Evolutionary conservation across 371 early-diverging fungal genomes (phyloP).

Genomic region (Mucor circinelloides): DNA sequence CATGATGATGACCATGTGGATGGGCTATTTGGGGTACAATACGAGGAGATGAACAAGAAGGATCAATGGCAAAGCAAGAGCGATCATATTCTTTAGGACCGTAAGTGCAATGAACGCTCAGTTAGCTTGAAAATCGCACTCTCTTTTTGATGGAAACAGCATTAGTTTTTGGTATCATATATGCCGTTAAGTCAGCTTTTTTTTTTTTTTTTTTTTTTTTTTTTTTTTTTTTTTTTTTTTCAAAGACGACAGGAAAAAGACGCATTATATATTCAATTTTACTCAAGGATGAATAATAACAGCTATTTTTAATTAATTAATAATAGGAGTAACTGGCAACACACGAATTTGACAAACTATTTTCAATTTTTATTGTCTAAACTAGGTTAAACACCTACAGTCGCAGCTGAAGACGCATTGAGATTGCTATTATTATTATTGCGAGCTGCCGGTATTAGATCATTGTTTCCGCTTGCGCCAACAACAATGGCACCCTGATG

Average conservation of each 20-base stretch:
- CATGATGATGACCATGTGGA: neutral
- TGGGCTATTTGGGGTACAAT: neutral
- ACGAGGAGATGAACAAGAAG: neutral
- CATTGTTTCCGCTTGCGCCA: neutral
- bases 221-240: too few species aligned
- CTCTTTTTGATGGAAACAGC: conserved; percentile 5
- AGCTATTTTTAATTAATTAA: too few species aligned
- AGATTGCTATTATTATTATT: neutral
- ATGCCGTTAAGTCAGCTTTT: too few species aligned
- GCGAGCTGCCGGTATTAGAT: neutral
- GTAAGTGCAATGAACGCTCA: conserved; percentile 17
- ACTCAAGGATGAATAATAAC: neutral
- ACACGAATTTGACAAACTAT: neutral
- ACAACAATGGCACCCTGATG: neutral
- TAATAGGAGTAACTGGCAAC: neutral
- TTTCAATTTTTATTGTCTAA: neutral
- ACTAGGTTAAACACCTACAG: conserved; percentile 3
- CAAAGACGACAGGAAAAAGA: too few species aligned
- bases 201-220: too few species aligned
- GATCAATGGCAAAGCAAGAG: conserved; percentile 7
- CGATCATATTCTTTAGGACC: conserved; percentile 27
- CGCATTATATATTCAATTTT: too few species aligned
- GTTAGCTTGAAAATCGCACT: conserved; percentile 18
- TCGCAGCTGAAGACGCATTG: conserved; percentile 4
- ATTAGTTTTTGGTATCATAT: neutral